Evolutionary conservation across 1,139 yeast genomes (phyloP).

Genomic region (Yamadazyma triangularis): DNA sequence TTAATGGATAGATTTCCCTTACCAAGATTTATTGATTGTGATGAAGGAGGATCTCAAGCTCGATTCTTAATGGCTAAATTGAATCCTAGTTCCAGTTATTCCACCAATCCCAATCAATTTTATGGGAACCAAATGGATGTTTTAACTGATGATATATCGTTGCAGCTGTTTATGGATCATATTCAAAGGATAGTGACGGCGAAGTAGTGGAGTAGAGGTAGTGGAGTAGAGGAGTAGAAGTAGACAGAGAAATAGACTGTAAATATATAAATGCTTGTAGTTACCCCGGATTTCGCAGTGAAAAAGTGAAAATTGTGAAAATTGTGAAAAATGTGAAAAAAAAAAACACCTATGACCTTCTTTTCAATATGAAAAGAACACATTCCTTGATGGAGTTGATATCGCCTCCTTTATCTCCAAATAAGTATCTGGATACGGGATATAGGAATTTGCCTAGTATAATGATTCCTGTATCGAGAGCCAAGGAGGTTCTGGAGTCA

Average conservation of each 20-base stretch:
- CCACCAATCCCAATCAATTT: slow-evolving; percentile 33
- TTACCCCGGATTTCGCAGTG: too few species aligned
- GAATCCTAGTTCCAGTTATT: slow-evolving; percentile 66
- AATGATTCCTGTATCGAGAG: slow-evolving; percentile 3
- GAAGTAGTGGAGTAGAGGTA: too few species aligned
- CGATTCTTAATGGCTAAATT: slow-evolving; percentile 70
- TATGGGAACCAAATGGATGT: slow-evolving; percentile 35
- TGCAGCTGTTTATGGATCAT: slow-evolving; percentile 65
- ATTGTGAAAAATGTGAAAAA: too few species aligned
- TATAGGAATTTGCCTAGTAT: slow-evolving; percentile 2
- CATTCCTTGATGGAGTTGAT: too few species aligned
- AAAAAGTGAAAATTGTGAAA: too few species aligned
- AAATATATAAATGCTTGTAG: too few species aligned
- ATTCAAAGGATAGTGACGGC: slow-evolving; percentile 36
- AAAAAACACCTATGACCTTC: too few species aligned
- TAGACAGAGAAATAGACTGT: too few species aligned
- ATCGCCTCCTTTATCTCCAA: slow-evolving; percentile 9
- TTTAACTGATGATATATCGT: slow-evolving; percentile 66
- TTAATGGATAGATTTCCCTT: slow-evolving; percentile 67
- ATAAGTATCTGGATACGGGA: slow-evolving; percentile 5
- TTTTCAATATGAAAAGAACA: too few species aligned
- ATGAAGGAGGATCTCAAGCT: slow-evolving; percentile 77
- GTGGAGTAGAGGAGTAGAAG: too few species aligned
- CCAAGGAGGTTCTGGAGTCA: slow-evolving; percentile 2
- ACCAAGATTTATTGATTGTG: slow-evolving; percentile 70